phyloP scores from a whole-genome alignment of 208 protist species.

The Trypanosoma vivax region DNA sequence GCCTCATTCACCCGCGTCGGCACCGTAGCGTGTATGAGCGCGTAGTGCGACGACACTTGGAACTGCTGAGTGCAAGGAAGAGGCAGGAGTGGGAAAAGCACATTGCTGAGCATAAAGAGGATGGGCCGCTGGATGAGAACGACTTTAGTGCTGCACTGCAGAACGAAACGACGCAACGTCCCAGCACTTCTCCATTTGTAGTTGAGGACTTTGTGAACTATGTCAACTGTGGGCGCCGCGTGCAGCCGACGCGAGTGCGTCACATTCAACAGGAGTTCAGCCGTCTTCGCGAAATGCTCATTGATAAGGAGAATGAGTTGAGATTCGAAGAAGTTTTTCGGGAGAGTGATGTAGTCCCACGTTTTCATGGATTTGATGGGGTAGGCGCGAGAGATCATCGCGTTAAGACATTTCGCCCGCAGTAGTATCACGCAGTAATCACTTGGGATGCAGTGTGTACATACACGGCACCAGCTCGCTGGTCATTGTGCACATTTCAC shows the following conservation, averaged over 20 bases:
- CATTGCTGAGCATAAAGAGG: conserved; percentile 26
- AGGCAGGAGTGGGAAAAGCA: conserved; percentile 55
- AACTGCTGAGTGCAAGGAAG: conserved; percentile 36
- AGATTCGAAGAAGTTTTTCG: conserved; percentile 39
- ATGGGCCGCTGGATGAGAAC: conserved; percentile 45
- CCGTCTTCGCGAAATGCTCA: conserved; percentile 43
- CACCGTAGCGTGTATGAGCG: conserved; percentile 63
- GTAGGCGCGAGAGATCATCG: conserved; percentile 34
- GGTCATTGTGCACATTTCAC: no score
- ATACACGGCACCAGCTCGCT: no score
- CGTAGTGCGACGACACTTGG: conserved; percentile 53
- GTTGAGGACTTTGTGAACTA: conserved; percentile 90
- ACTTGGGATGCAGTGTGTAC: no score
- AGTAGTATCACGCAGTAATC: no score
- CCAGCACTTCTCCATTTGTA: conserved; percentile 48
- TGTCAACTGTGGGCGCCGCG: conserved; percentile 80
- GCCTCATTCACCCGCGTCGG: conserved; percentile 75
- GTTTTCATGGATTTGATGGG: conserved; percentile 30
- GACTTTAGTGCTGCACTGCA: conserved; percentile 50
- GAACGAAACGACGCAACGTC: conserved; percentile 54
- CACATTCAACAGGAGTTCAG: conserved; percentile 56
- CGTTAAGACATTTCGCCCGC: conserved; percentile 39
- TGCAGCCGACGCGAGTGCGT: conserved; percentile 28
- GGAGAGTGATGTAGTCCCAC: conserved; percentile 40
- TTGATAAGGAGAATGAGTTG: conserved; percentile 32